These are phyloP conservation scores for Paramecium biaurelia DNA, from an alignment of 73 alveolate genomes.

Conservation along the genomic window DNA sequence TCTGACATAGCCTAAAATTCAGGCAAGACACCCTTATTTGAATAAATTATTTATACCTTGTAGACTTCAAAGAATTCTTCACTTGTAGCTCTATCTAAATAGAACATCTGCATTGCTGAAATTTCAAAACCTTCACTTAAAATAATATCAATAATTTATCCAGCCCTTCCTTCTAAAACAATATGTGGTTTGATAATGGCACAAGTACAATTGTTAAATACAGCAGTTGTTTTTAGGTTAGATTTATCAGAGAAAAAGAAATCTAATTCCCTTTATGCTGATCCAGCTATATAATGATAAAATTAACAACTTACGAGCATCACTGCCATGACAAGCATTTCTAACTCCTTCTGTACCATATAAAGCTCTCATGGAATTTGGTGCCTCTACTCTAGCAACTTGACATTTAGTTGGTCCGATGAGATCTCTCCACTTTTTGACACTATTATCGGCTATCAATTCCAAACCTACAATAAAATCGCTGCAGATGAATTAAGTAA, in stretches of 20 bases:
- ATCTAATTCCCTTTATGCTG: constrained; percentile 90
- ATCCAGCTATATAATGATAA: constrained; percentile 63
- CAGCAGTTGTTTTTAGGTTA: constrained; percentile 76
- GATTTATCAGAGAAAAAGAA: constrained; percentile 81
- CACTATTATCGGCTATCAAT: constrained; percentile 89
- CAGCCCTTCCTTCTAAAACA: constrained; percentile 84
- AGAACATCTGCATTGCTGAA: constrained; percentile 91
- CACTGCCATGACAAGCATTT: constrained; percentile 96
- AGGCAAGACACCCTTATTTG: constrained; percentile 90
- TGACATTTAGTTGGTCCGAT: constrained; percentile 92
- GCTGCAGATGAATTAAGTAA: constrained; percentile 83
- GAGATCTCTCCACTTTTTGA: constrained; percentile 87
- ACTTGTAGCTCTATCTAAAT: constrained; percentile 88
- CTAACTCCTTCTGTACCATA: constrained; percentile 95
- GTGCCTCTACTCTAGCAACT: constrained; percentile 92
- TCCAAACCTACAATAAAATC: constrained; percentile 96
- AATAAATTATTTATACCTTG: constrained; percentile 56
- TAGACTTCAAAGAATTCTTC: constrained; percentile 97
- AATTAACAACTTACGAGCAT: constrained; percentile 63
- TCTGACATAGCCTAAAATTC: constrained; percentile 93
- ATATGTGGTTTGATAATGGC: constrained; percentile 96
- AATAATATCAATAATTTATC: constrained; percentile 89
- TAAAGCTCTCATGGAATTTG: constrained; percentile 89
- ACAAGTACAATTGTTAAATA: constrained; percentile 91
- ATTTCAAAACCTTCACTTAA: constrained; percentile 97